Conservation (phyloP, 2,329 filamentous ascomycete species). For the Botrytis elliptica region DNA sequence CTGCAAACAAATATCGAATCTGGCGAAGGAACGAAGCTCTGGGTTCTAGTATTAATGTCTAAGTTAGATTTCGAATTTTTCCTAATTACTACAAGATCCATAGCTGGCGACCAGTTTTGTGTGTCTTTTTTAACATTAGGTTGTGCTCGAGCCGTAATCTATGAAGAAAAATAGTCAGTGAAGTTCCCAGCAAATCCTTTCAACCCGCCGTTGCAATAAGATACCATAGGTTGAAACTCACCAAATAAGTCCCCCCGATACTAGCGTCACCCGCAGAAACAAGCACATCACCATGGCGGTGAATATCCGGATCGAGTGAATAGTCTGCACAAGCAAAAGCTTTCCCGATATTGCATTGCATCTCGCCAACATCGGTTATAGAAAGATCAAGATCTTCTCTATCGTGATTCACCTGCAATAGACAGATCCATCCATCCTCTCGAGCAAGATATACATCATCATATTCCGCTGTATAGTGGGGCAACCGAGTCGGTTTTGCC, state of each 20-base stretch:
- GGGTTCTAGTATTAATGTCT: constrained; percentile 13
- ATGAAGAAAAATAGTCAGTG: constrained; percentile 18
- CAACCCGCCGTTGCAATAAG: neutral
- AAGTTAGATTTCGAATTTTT: constrained; percentile 23
- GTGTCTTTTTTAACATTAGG: constrained; percentile 59
- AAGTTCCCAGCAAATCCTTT: too few relatives aligned
- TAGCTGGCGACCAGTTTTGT: constrained; percentile 56
- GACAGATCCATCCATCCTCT: constrained; percentile 80
- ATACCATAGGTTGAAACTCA: constrained; percentile 28
- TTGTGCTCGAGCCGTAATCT: constrained; percentile 56
- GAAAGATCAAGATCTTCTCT: constrained; percentile 53
- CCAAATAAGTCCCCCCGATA: constrained; percentile 67
- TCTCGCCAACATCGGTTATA: constrained; percentile 57
- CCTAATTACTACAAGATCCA: constrained; percentile 44
- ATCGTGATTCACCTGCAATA: constrained; percentile 63
- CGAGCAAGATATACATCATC: constrained; percentile 84
- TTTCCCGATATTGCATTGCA: constrained; percentile 72
- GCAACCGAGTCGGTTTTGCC: constrained; percentile 69
- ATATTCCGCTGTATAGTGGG: constrained; percentile 60
- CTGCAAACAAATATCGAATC: constrained; percentile 67
- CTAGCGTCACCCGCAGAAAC: constrained; percentile 60
- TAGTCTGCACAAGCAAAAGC: constrained; percentile 71
- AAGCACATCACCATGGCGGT: constrained; percentile 41
- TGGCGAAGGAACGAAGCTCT: constrained; percentile 38
- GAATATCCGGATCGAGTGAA: constrained; percentile 52